A percentile compares a stretch with the other conserved stretches of the same genome.
Evolutionary conservation across 257 asterid species (phyloP).

Genomic region (Sherardia arvensis): DNA sequence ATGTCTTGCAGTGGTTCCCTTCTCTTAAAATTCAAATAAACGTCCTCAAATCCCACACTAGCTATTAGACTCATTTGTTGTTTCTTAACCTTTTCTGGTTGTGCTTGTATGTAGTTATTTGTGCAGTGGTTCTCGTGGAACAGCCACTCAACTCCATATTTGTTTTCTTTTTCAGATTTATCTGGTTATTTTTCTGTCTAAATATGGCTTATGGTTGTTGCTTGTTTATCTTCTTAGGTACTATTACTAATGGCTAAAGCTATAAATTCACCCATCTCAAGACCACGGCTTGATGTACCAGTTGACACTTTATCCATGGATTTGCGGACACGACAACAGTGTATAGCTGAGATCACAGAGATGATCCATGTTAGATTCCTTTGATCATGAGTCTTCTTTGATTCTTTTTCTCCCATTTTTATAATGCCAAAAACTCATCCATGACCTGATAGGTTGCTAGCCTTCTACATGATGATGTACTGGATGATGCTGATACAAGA

Average conservation of each 20-base stretch:
- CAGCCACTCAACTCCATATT: not conserved
- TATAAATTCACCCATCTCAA: constrained; percentile 44
- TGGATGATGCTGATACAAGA: constrained; percentile 97
- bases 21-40: not conserved
- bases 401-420: no score
- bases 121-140: not conserved
- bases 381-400: not conserved
- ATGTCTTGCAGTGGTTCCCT: not conserved
- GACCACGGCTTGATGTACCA: constrained; percentile 35
- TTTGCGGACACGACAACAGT: constrained; percentile 78
- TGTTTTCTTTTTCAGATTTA: not conserved
- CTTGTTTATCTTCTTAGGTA: constrained; percentile 41
- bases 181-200: constrained; percentile 3
- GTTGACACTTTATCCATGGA: constrained; percentile 39
- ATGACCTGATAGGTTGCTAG: constrained; percentile 68
- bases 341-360: constrained; percentile 91
- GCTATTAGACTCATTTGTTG: not conserved
- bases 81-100: not conserved
- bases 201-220: constrained; percentile 2
- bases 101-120: not conserved
- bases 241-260: constrained; percentile 97
- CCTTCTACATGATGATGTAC: constrained; percentile 96
- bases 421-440: constrained; percentile 1
- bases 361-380: constrained; percentile 82
- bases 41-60: not conserved